These are phyloP conservation scores for Phytomonas serpens DNA, from an alignment of 208 protist species.

Conservation along the genomic window DNA sequence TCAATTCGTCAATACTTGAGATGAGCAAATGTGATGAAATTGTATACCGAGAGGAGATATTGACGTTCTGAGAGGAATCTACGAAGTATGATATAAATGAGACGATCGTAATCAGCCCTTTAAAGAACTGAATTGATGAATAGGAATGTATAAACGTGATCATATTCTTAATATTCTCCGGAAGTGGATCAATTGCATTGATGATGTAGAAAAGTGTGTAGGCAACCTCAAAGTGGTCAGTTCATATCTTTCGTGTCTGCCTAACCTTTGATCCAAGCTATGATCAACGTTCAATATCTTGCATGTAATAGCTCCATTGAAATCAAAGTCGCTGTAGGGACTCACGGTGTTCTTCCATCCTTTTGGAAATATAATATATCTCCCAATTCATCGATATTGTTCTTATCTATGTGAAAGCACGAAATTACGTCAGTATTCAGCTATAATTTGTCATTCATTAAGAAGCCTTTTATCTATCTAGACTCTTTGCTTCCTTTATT, in stretches of 20 bases:
- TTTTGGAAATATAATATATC: background rate
- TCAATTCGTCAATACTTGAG: background rate
- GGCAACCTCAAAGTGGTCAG: background rate
- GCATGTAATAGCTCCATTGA: background rate
- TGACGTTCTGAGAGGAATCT: background rate
- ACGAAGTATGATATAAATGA: background rate
- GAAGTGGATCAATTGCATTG: background rate
- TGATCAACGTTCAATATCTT: background rate
- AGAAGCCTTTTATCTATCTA: background rate
- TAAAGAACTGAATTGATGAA: background rate
- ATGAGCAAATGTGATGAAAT: background rate
- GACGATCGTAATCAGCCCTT: background rate
- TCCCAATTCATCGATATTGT: background rate
- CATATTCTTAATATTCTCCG: background rate
- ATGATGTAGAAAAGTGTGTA: background rate
- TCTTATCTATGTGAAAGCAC: background rate
- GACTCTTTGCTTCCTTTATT: background rate
- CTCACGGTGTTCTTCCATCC: background rate
- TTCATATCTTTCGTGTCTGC: background rate
- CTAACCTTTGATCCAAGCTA: background rate
- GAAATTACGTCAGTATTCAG: background rate
- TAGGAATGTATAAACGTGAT: background rate
- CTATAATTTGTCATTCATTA: background rate
- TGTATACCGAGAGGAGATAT: background rate
- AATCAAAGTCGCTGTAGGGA: background rate